Percentiles rank a stretch among this genome's conserved stretches.
Evolutionary conservation across 1,284 basidiomycete species (phyloP).

Genomic region (Trichosporon ovoides): DNA sequence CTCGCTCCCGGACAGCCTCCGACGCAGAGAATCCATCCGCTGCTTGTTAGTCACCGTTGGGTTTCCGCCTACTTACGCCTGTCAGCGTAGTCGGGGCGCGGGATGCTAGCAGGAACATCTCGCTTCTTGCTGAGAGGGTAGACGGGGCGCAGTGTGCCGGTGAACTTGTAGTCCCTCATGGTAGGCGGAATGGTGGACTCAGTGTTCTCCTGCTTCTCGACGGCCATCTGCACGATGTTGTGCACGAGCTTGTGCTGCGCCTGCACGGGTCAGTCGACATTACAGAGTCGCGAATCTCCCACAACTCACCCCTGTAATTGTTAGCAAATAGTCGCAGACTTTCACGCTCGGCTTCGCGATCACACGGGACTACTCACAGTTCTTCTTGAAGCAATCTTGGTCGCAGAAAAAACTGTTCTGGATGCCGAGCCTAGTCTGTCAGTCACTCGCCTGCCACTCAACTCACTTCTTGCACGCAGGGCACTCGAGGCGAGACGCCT

Average conservation of each 20-base stretch:
- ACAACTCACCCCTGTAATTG: slow-evolving; percentile 24
- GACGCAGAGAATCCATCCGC: slow-evolving; percentile 41
- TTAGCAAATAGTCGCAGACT: slow-evolving; percentile 1
- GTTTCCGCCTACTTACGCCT: slow-evolving; percentile 38
- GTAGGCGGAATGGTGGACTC: slow-evolving; percentile 36
- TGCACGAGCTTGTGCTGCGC: slow-evolving; percentile 45
- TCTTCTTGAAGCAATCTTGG: slow-evolving; percentile 50
- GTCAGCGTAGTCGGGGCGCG: slow-evolving; percentile 49
- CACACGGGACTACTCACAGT: slow-evolving; percentile 36
- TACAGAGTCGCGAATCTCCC: neutral
- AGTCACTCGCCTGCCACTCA: neutral
- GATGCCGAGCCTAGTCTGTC: slow-evolving; percentile 42
- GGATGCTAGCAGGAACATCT: slow-evolving; percentile 44
- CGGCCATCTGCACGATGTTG: slow-evolving; percentile 43
- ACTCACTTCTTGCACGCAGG: slow-evolving; percentile 49
- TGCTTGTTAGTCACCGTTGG: slow-evolving; percentile 15
- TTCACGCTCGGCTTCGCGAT: neutral
- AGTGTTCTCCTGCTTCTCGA: slow-evolving; percentile 36
- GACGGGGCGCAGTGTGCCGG: slow-evolving; percentile 46
- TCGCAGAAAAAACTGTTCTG: slow-evolving; percentile 50
- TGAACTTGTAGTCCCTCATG: slow-evolving; percentile 46
- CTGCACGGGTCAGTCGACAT: slow-evolving; percentile 15
- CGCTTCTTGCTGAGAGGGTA: slow-evolving; percentile 46
- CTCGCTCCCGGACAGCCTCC: slow-evolving; percentile 38
- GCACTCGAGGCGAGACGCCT: slow-evolving; percentile 47